Evolutionary conservation across 2,329 filamentous ascomycete genomes (phyloP), one percentile per base, ranked within the genome.

Genomic region (Nannizziopsis arthrosporioides): DNA sequence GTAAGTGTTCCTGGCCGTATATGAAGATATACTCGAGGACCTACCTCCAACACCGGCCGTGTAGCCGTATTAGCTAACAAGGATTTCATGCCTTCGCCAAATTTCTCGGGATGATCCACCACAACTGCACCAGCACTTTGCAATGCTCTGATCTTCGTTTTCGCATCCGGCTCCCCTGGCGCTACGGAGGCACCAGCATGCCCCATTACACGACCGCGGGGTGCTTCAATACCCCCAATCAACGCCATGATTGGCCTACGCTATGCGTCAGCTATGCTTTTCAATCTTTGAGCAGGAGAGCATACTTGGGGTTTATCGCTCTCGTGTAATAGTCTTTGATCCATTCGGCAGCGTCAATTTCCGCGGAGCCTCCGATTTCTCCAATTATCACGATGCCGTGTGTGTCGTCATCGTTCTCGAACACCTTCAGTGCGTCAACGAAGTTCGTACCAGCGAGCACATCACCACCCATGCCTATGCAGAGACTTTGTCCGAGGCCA

Each of bases 401-500:
- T 0, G 84, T 87, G 48, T 82, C 75, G 12, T 75, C 67, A 56
- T 87, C 82, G 34, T 77, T 63, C 56, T 79, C 75, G 47, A 87
- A 79, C 2, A 85, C 73, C 50, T 74, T 73, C 49, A 87, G 65
- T 0, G 78, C 82, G 58, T 89, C 85, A 1, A 81, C 75, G 54
- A 89, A 79, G 48, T 81, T 81, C 1, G 84, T 90, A 0, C 85
- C 85, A 1, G 81, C 78, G 48, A 87, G 68, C 32, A 84, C 73
- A 59, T 89, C 85, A 2, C 85, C 85, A 2, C 85, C 85, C 70
- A 89, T 82, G 12, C 82, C 84, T 39, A 89, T 80, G 37, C 83
- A 84, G 5, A 88, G 67, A 57, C 82, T 86, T 63, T 90, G 85
- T 0, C 85, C 85, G 0, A 89, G 68, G 0, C 84, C 84, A n/a